These are phyloP conservation scores for Albophoma yamanashiensis DNA, from an alignment of 2,329 filamentous ascomycete species.

Conservation along the genomic window DNA sequence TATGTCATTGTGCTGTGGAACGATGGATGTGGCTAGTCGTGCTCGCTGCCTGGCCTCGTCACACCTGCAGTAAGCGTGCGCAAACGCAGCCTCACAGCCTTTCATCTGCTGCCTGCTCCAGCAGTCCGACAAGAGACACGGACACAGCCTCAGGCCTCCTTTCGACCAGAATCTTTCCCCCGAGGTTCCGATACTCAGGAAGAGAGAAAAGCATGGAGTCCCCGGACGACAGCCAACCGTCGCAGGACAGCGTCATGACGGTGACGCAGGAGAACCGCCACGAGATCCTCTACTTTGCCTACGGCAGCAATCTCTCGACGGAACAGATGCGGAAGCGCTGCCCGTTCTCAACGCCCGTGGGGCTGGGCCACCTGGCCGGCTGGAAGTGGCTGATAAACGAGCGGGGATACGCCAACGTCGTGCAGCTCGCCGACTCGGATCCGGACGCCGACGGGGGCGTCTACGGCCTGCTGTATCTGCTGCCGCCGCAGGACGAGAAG, in stretches of 20 bases:
- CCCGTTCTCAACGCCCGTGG: slow-evolving; percentile 42
- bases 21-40: neutral
- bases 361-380: slow-evolving; percentile 42
- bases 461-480: slow-evolving; percentile 46
- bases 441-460: slow-evolving; percentile 25
- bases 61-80: neutral
- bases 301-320: slow-evolving; percentile 59
- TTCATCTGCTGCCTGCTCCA: neutral
- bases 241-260: slow-evolving; percentile 24
- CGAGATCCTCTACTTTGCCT: slow-evolving; percentile 53
- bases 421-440: slow-evolving; percentile 15
- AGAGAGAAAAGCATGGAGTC: slow-evolving; percentile 12
- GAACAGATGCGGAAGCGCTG: slow-evolving; percentile 55
- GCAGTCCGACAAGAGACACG: neutral
- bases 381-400: slow-evolving; percentile 58
- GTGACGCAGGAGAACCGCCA: slow-evolving; percentile 21
- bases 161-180: neutral
- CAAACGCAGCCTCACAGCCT: neutral
- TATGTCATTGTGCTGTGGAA: neutral
- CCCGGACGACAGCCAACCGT: slow-evolving; percentile 20
- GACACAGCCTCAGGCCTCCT: neutral
- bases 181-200: neutral
- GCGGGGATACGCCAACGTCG: slow-evolving; percentile 60
- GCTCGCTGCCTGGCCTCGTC: neutral
- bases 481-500: slow-evolving; percentile 38